Base-by-base conservation (phyloP, 2,329 filamentous ascomycete species). In the Neopestalotiopsis rosae region DNA sequence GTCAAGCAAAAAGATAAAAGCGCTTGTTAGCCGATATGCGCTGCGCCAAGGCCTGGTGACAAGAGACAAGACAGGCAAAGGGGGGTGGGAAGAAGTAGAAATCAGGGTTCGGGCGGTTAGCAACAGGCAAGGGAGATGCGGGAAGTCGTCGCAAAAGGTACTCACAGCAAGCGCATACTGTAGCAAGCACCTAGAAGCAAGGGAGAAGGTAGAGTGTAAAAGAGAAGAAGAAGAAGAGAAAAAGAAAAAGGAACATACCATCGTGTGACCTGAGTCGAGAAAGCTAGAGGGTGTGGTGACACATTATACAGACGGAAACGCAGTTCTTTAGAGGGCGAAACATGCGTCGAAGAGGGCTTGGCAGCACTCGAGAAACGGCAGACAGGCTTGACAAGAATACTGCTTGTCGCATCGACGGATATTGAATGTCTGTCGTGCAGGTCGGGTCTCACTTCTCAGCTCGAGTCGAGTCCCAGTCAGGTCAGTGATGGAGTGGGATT, bases 241-340 rank as follows among this genome's bases (percentile, higher is more conserved):
- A 52, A n/a, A 49, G 42, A 58, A 17, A 10, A 10, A 30, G 10
- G 24, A 24, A 62, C 59, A 13, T 24, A 62, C 59, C 59, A 62
- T 62, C 10, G 59, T 62, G 32, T 38, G 59, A 62, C 59, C 59
- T 38, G 32, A 34, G 57, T 59, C 57, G 24, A 24, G 30, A 28
- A 30, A 17, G 30, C 59, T 62, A 62, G 32, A 34, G 34, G 14
- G 28, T 62, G 59, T 34, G 30, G 59, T 40, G 32, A 62, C 34
- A 38, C 59, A 62, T 62, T 30, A 40, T 62, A 62, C 59, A 40
- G 45, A 52, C 45, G n/a, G 45, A 9, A n/a, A 52, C 45, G 17
- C 17, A 52, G 45, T 52, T n/a, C 9, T 52, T 28, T 52, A 9
- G 45, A 52, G 17, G 45, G 45, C 45, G 6, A 52, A 20, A 24